Evolutionary conservation across 352 stramenopile species (phyloP), one percentile per base, ranked within the genome.

Genomic region (Peronosclerospora sorghi): DNA sequence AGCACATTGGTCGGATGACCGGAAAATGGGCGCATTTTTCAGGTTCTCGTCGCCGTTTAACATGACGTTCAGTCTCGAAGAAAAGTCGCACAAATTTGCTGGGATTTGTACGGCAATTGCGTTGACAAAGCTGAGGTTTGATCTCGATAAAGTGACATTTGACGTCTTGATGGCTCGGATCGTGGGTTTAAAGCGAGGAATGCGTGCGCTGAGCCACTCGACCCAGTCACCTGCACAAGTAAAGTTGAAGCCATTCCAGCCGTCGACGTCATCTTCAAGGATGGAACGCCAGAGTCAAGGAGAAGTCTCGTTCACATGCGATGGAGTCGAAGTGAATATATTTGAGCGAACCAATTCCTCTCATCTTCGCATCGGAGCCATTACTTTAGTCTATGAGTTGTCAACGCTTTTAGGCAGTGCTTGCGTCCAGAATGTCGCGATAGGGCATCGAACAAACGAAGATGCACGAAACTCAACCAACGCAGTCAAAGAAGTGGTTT

Each of bases 381-480:
- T 87, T 3, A 17, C 42, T 12, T 7, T 76, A 14, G n/a, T 26
- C 0, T 62, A 85, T 41, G 58, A 60, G 14, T 32, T 32, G 17
- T 28, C 15, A 0, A 47, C 52, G 8, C 42, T 47, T 8, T 48
- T 46, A 5, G 74, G 76, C 0, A 58, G 32, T 26, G 71, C 77
- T 20, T 73, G 51, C 6, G 17, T 89, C 36, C 71, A 89, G 32
- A 88, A 84, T 41, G 19, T 83, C 9, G 74, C 71, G 0, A 52
- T 77, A 8, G 79, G 69, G 4, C 67, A 66, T 41, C 65, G 66
- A 27, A 41, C 28, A 26, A 32, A 35, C 4, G 23, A 41, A 32
- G 37, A 17, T 4, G 14, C 20, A 18, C 23, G 37, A 17, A 49
- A 19, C 17, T 14, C 27, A 2, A 48, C 30, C 14, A 32, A 47